Conservation (phyloP, 2,329 filamentous ascomycete genomes). For the Aspergillus brunneoviolaceus region DNA sequence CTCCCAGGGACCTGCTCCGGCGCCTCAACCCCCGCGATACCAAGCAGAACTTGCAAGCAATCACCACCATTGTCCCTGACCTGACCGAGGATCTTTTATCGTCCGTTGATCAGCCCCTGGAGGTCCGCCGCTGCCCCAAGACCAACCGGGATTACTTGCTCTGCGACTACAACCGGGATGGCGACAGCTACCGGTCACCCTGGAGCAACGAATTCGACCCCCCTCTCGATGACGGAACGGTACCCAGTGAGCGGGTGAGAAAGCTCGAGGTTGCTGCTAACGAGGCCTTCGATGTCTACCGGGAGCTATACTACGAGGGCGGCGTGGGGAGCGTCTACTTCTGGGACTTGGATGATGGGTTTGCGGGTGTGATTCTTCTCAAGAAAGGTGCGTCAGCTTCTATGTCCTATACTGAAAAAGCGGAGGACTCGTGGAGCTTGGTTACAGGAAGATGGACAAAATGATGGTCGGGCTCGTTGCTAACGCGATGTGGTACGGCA, state of each 20-base stretch:
- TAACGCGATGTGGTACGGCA: background rate
- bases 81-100: slow-evolving; percentile 97
- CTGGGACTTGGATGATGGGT: slow-evolving; percentile 97
- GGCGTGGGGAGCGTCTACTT: slow-evolving; percentile 96
- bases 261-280: slow-evolving; percentile 94
- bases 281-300: slow-evolving; percentile 94
- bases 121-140: slow-evolving; percentile 79
- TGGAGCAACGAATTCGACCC: slow-evolving; percentile 99
- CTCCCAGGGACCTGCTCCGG: slow-evolving; percentile 85
- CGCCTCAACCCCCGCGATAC: slow-evolving; percentile 95
- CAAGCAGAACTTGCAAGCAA: slow-evolving; percentile 78
- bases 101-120: slow-evolving; percentile 93
- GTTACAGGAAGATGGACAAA: background rate
- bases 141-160: slow-evolving; percentile 93
- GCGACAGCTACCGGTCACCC: slow-evolving; percentile 95
- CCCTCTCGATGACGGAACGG: slow-evolving; percentile 79
- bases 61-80: slow-evolving; percentile 84
- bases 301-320: slow-evolving; percentile 89
- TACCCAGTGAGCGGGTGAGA: slow-evolving; percentile 85
- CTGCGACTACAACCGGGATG: slow-evolving; percentile 99
- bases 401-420: background rate
- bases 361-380: slow-evolving; percentile 89
- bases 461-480: slow-evolving; percentile 2
- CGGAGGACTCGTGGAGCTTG: background rate
- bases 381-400: slow-evolving; percentile 72